A percentile compares a stretch with the other conserved stretches of the same genome.
phyloP scores from a whole-genome alignment of 805 yeast species.

The Starmerella sirachaensis region DNA sequence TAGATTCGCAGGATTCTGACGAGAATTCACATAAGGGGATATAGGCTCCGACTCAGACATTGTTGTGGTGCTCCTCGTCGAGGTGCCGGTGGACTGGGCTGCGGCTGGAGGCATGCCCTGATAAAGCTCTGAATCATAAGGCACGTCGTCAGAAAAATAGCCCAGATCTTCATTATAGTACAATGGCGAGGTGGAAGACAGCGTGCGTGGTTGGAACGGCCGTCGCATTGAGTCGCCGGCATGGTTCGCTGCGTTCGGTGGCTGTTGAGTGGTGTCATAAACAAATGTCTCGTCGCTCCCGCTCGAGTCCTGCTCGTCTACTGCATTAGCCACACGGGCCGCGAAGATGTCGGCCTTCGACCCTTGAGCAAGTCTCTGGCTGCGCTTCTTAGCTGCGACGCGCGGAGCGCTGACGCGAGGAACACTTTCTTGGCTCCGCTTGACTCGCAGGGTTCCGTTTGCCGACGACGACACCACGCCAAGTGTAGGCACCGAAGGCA shows the following conservation, averaged over 20 bases:
- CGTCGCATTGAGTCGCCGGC: conserved; percentile 15
- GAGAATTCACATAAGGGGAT: no score
- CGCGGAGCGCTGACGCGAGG: conserved; percentile 15
- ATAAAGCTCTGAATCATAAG: no score
- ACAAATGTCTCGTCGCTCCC: conserved; percentile 94
- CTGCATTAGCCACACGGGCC: conserved; percentile 87
- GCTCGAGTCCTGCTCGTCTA: conserved; percentile 58
- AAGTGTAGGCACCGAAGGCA: conserved; percentile 36
- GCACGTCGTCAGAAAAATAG: not conserved
- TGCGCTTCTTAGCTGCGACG: conserved; percentile 33
- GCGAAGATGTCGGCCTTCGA: conserved; percentile 90
- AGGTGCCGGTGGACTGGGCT: not conserved
- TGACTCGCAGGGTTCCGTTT: conserved; percentile 18
- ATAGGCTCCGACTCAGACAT: no score
- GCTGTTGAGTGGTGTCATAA: conserved; percentile 47
- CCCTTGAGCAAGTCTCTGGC: conserved; percentile 30
- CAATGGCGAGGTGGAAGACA: conserved; percentile 21
- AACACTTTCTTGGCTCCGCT: conserved; percentile 26
- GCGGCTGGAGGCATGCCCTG: not conserved
- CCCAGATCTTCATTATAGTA: not conserved
- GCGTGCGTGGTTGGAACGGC: no score
- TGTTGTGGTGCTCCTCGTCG: not conserved
- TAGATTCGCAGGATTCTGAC: no score
- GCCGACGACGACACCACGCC: conserved; percentile 24
- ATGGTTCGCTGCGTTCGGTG: not conserved